Conservation (phyloP, 148 eudicot genomes). For the Vaccinium darrowii region DNA sequence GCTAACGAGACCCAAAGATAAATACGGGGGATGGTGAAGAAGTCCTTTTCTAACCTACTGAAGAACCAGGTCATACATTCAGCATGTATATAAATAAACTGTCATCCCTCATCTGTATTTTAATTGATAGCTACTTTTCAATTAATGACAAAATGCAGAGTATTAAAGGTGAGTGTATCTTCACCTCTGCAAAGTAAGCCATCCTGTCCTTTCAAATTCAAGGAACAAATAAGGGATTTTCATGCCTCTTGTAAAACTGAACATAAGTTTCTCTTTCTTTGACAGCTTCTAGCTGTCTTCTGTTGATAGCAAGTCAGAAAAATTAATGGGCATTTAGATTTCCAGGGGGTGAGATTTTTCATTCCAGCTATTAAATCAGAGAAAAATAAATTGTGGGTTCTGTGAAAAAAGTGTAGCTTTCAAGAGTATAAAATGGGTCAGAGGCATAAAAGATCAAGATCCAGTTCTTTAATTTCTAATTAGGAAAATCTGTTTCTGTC, state of each 20-base stretch:
- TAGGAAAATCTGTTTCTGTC: background rate
- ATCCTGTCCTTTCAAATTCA: slow-evolving; percentile 31
- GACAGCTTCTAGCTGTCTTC: slow-evolving; percentile 29
- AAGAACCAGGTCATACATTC: slow-evolving; percentile 21
- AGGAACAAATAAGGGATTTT: slow-evolving; percentile 18
- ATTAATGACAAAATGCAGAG: slow-evolving; percentile 26
- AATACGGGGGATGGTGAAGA: background rate
- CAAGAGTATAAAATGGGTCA: background rate
- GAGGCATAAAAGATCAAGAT: slow-evolving; percentile 7
- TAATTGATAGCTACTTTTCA: slow-evolving; percentile 23
- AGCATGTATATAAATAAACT: background rate
- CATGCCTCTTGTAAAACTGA: slow-evolving; percentile 10
- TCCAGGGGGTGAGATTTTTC: slow-evolving; percentile 23
- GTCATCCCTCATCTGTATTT: slow-evolving; percentile 17
- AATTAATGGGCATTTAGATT: slow-evolving; percentile 18
- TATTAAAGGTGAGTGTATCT: slow-evolving; percentile 21
- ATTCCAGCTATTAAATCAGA: slow-evolving; percentile 20
- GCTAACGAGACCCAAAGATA: no score
- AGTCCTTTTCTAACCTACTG: slow-evolving; percentile 13
- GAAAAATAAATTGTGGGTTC: slow-evolving; percentile 2
- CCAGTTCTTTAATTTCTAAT: background rate
- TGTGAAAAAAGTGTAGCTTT: slow-evolving; percentile 23
- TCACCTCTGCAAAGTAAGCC: slow-evolving; percentile 15
- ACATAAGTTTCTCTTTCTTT: background rate
- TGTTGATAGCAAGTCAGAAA: slow-evolving; percentile 12